phyloP scores from a whole-genome alignment of 768 basidiomycete species.

The Fistulinella prunicolor region DNA sequence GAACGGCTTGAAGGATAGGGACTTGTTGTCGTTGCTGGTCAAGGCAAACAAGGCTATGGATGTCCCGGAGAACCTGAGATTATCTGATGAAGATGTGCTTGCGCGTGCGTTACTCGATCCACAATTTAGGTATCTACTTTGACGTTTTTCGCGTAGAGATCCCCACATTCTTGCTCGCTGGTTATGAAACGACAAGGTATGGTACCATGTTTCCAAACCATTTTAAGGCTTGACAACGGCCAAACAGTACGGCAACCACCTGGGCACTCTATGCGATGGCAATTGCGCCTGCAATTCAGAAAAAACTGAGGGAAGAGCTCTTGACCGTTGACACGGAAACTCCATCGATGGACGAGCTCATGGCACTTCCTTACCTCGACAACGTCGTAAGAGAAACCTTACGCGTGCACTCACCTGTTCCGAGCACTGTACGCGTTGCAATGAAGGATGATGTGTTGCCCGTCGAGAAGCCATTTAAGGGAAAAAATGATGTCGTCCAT shows the following conservation, averaged over 20 bases:
- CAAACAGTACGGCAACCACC: neutral
- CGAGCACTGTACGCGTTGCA: neutral
- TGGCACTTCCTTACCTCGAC: neutral
- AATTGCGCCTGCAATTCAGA: neutral
- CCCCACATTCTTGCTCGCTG: neutral
- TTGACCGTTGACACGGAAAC: neutral
- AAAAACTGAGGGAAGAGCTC: neutral
- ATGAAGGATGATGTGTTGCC: neutral
- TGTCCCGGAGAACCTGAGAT: conserved; percentile 47
- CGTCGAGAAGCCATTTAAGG: neutral
- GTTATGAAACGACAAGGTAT: neutral
- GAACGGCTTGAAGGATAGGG: conserved; percentile 36
- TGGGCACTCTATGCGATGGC: neutral
- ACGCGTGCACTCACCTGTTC: neutral
- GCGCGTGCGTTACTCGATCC: conserved; percentile 40
- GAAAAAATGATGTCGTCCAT: neutral
- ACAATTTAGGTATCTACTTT: neutral
- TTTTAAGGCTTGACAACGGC: neutral
- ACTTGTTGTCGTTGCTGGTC: conserved; percentile 43
- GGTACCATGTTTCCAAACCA: neutral
- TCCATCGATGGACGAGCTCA: neutral
- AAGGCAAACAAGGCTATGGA: conserved; percentile 39
- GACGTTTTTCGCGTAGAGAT: neutral
- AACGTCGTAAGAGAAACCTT: neutral
- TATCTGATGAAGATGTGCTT: conserved; percentile 61